A percentile compares a stretch with the other conserved stretches of the same genome.
Conservation (phyloP, 2,329 filamentous ascomycete species). For the Fusarium sp. region DNA sequence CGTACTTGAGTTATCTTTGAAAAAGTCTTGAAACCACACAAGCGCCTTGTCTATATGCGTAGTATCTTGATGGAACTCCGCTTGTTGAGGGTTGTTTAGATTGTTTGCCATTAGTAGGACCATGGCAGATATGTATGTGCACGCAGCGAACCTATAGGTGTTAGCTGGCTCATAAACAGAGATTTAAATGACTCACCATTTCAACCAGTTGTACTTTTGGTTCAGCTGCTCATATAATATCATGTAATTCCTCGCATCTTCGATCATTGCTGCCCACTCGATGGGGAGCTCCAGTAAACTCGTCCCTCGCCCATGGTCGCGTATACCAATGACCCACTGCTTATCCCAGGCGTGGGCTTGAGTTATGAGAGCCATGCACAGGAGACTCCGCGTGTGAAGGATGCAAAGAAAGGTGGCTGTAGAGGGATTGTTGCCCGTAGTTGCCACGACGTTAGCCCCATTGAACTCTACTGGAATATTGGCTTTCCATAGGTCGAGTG, state of each 20-base stretch:
- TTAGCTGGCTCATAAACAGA: background rate
- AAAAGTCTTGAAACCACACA: background rate
- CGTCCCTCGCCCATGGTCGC: background rate
- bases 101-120: constrained; percentile 6
- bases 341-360: constrained; percentile 8
- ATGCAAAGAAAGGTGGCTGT: background rate
- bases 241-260: constrained; percentile 9
- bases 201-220: background rate
- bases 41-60: background rate
- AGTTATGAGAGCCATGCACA: constrained; percentile 1
- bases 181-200: background rate
- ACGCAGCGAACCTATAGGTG: background rate
- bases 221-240: background rate
- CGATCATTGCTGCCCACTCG: background rate
- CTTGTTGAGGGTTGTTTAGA: background rate
- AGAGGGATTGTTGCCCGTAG: constrained; percentile 2
- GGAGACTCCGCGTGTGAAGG: constrained; percentile 1
- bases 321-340: background rate
- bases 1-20: background rate
- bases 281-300: background rate
- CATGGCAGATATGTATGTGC: constrained; percentile 11
- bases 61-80: background rate
- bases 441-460: background rate
- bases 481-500: background rate
- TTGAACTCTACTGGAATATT: background rate